These are phyloP conservation scores for Phytopythium delawarense DNA, from an alignment of 352 stramenopile species.

Conservation along the genomic window DNA sequence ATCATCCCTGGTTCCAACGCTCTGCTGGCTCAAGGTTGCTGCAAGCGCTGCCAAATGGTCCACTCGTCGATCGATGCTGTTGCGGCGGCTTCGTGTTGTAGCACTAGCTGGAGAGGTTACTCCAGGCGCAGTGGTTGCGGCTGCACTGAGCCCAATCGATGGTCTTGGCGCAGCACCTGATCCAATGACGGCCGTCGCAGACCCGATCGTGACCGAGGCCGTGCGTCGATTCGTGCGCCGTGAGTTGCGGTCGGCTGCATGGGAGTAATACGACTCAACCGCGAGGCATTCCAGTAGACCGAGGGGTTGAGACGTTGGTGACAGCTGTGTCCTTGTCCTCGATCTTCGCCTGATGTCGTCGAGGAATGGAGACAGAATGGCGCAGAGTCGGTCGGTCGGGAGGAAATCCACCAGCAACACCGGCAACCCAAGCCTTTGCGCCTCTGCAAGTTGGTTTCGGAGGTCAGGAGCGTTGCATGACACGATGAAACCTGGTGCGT, in stretches of 20 bases:
- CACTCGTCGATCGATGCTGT: not conserved
- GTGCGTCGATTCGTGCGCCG: slow-evolving; percentile 4
- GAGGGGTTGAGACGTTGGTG: not conserved
- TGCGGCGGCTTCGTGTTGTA: not conserved
- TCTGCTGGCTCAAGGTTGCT: not conserved
- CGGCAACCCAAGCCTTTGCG: slow-evolving; percentile 17
- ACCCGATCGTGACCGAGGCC: not conserved
- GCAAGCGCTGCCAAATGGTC: not conserved
- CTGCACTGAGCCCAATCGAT: not conserved
- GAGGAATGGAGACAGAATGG: not conserved
- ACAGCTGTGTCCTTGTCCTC: not conserved
- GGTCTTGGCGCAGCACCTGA: not conserved
- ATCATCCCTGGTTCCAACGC: not conserved
- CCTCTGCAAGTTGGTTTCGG: slow-evolving; percentile 23
- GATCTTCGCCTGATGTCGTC: not conserved
- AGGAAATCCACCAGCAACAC: slow-evolving; percentile 39
- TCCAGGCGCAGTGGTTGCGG: not conserved
- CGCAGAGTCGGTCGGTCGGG: not conserved
- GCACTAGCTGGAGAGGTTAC: not conserved
- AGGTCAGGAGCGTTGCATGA: slow-evolving; percentile 24
- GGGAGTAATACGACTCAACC: not conserved
- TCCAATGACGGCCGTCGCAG: not conserved
- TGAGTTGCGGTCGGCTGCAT: not conserved
- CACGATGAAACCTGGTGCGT: slow-evolving; percentile 24
- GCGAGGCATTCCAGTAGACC: not conserved